Percentiles rank a stretch among this genome's conserved stretches.
Conservation (phyloP, 345 rosid species). For the Lepidium aucheri region DNA sequence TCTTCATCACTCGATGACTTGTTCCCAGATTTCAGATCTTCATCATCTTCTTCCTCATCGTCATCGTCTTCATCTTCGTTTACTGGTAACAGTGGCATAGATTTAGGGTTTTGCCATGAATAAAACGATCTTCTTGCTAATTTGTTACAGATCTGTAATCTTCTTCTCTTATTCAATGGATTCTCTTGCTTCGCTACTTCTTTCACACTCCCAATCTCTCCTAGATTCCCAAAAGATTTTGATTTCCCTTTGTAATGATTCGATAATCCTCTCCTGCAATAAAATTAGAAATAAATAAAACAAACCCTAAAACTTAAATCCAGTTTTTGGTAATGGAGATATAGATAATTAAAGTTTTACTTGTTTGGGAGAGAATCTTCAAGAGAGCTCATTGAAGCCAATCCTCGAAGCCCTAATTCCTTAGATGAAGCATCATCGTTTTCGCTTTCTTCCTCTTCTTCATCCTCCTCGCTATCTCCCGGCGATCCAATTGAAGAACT, state of each 20-base stretch:
- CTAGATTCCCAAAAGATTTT: conserved; percentile 63
- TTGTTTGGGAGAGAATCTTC: conserved; percentile 60
- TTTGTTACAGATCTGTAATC: conserved; percentile 50
- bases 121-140: conserved; percentile 45
- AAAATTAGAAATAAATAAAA: background rate
- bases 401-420: background rate
- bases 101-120: conserved; percentile 56
- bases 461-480: conserved; percentile 42
- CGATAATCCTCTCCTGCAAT: conserved; percentile 68
- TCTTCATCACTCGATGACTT: conserved; percentile 20
- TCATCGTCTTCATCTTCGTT: conserved; percentile 37
- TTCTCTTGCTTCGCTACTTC: conserved; percentile 73
- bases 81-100: conserved; percentile 72
- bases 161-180: conserved; percentile 70
- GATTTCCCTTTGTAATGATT: conserved; percentile 79
- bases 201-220: conserved; percentile 47
- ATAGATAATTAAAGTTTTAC: conserved; percentile 20
- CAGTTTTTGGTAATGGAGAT: background rate
- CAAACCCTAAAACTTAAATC: background rate
- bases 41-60: conserved; percentile 5
- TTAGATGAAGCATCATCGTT: conserved; percentile 29
- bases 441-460: conserved; percentile 12
- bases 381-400: conserved; percentile 40
- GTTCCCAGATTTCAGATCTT: conserved; percentile 20
- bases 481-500: conserved; percentile 67